Base-by-base conservation (phyloP, 1,284 basidiomycete species). In the Amylostereum chailletii region DNA sequence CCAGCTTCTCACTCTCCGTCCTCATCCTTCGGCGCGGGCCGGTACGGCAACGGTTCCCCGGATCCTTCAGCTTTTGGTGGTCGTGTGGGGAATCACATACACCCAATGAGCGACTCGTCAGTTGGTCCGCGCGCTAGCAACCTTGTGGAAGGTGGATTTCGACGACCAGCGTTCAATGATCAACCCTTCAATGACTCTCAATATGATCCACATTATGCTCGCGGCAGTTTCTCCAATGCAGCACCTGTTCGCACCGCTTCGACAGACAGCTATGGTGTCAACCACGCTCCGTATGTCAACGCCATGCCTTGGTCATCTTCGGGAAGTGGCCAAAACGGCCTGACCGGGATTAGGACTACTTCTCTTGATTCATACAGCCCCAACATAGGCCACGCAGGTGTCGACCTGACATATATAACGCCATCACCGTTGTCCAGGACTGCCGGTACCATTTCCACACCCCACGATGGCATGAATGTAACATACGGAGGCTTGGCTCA, bases 11-110 rank as follows among this genome's bases (percentile, higher is more conserved):
- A 82, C 55, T 86, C 85, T 10, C 83, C 84, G 1, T 74, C 81
- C 2, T 86, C 86, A 1, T 84, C 84, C 2, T 75, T 85, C 44
- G 76, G 81, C 54, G 75, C 68, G 42, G 77, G 75, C 30, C 68
- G 79, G 54, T 83, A 83, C 58, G 70, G 72, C 47, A 76, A 79
- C 57, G 72, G 71, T n/a, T 86, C 85, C 34, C 83, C 86, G 0
- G 86, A 87, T 62, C 73, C 76, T n/a, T 61, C 72, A 29, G 65
- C 71, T 3, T 77, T 84, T 57, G 74, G 73, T 46, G 74, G 75
- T 26, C 70, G 76, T 47, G 66, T 70, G 29, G 68, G 60, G 6
- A 56, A 57, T 26, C 74, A 71, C 47, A 48, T 66, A 9, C 69
- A 68, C 50, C 66, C 71, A 47, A 57, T 51, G n/a, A 65, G 64